Conservation (phyloP, 164 flowering plant species). For the Kingdonia uniflora region DNA sequence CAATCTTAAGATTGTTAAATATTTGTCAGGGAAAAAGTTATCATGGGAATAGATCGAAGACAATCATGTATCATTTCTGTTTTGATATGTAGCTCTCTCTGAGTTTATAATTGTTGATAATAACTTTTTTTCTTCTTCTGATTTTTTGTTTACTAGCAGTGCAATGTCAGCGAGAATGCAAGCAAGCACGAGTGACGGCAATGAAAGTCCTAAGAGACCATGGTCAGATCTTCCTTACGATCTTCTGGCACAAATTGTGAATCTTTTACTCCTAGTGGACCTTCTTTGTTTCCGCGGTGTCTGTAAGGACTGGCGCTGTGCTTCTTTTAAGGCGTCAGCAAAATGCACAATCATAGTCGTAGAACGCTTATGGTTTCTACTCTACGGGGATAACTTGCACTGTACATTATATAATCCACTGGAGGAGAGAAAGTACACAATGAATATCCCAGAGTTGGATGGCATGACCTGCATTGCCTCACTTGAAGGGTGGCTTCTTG, state of each 20-base stretch:
- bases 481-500: constrained; percentile 21
- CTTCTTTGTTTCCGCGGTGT: constrained; percentile 1
- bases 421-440: not conserved
- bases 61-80: no score
- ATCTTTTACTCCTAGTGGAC: not conserved
- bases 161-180: no score
- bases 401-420: not conserved
- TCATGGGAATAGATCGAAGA: no score
- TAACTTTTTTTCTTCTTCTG: no score
- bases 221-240: constrained; percentile 2
- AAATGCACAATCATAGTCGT: not conserved
- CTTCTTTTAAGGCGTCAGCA: constrained; percentile 16
- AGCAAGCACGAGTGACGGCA: no score
- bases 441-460: constrained; percentile 14
- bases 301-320: constrained; percentile 16
- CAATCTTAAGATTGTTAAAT: no score
- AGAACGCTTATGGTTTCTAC: constrained; percentile 13
- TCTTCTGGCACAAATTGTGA: not conserved
- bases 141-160: no score
- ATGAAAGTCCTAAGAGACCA: no score
- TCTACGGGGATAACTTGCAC: not conserved
- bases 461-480: constrained; percentile 21
- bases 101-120: no score
- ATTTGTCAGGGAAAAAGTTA: no score
- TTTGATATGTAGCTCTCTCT: no score